A percentile compares a stretch with the other conserved stretches of the same genome.
phyloP scores from a whole-genome alignment of 2,329 filamentous ascomycete genomes.

The Penicillium glabrum region DNA sequence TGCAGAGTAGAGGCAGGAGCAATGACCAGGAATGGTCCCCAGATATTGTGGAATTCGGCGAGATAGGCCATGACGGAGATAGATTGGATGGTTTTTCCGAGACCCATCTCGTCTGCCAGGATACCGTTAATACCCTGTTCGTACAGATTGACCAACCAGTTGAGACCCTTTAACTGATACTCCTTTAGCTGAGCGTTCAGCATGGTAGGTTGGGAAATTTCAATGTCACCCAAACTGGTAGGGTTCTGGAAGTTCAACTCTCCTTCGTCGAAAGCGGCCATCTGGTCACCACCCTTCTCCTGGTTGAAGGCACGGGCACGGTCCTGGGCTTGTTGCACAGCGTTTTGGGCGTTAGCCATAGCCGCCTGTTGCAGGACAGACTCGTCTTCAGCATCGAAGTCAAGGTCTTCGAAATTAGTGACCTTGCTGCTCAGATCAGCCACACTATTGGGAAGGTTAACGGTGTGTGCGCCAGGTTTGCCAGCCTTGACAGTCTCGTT shows the following conservation, averaged over 20 bases:
- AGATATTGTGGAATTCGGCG: conserved; percentile 95
- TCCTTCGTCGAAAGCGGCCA: conserved; percentile 81
- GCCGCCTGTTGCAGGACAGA: conserved; percentile 76
- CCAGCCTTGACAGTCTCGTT: conserved; percentile 42
- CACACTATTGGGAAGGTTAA: conserved; percentile 50
- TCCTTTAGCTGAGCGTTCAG: conserved; percentile 94
- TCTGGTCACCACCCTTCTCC: conserved; percentile 49
- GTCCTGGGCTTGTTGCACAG: conserved; percentile 89
- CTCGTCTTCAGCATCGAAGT: conserved; percentile 95
- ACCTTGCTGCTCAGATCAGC: conserved; percentile 66
- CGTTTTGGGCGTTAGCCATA: conserved; percentile 93
- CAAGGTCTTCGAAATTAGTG: conserved; percentile 89
- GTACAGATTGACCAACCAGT: conserved; percentile 98
- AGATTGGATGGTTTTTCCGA: conserved; percentile 97
- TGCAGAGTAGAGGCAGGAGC: conserved; percentile 94
- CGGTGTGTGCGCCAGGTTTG: conserved; percentile 39
- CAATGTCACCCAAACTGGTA: conserved; percentile 87
- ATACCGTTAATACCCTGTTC: conserved; percentile 99
- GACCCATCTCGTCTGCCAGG: conserved; percentile 97
- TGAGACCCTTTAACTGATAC: conserved; percentile 98
- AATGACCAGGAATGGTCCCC: conserved; percentile 96
- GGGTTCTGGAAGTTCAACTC: conserved; percentile 99
- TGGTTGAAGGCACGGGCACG: conserved; percentile 90
- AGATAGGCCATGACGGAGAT: conserved; percentile 99
- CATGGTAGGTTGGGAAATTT: conserved; percentile 91